These are phyloP conservation scores for Phaseolus coccineus DNA, from an alignment of 331 rosid genomes.

Conservation along the genomic window DNA sequence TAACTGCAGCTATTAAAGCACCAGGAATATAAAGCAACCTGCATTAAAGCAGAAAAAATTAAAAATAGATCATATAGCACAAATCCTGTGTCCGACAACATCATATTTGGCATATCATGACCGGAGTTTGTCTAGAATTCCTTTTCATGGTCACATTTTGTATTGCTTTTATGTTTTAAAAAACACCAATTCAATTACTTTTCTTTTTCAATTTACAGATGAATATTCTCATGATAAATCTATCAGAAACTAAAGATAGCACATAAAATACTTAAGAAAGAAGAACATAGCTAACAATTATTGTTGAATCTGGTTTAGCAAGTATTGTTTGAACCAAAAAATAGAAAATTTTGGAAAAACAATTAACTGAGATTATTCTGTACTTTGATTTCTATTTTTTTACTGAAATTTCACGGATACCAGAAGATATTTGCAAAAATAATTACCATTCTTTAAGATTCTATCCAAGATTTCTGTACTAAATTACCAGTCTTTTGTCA, in stretches of 20 bases:
- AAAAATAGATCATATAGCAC: slow-evolving; percentile 14
- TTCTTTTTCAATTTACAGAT: neutral
- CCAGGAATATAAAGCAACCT: slow-evolving; percentile 85
- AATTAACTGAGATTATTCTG: slow-evolving; percentile 18
- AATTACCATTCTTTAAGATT: neutral
- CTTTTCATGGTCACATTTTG: slow-evolving; percentile 20
- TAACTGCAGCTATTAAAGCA: slow-evolving; percentile 65
- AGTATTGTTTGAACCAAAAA: neutral
- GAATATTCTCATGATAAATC: slow-evolving; percentile 14
- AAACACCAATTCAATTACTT: neutral
- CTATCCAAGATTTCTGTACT: neutral
- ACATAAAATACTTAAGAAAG: slow-evolving; percentile 18
- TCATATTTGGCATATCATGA: slow-evolving; percentile 4
- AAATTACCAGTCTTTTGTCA: neutral
- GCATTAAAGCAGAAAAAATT: slow-evolving; percentile 42
- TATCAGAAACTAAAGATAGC: neutral
- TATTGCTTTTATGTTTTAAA: slow-evolving; percentile 12
- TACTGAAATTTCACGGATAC: neutral
- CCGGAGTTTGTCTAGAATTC: neutral
- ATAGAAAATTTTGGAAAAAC: neutral
- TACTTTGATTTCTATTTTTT: slow-evolving; percentile 15
- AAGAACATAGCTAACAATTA: slow-evolving; percentile 14
- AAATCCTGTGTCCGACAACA: slow-evolving; percentile 15
- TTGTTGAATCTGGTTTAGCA: neutral
- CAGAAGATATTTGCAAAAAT: slow-evolving; percentile 24